Evolutionary conservation across 2,329 filamentous ascomycete species (phyloP).

Genomic region (Mycosphaerelloides madeirae): DNA sequence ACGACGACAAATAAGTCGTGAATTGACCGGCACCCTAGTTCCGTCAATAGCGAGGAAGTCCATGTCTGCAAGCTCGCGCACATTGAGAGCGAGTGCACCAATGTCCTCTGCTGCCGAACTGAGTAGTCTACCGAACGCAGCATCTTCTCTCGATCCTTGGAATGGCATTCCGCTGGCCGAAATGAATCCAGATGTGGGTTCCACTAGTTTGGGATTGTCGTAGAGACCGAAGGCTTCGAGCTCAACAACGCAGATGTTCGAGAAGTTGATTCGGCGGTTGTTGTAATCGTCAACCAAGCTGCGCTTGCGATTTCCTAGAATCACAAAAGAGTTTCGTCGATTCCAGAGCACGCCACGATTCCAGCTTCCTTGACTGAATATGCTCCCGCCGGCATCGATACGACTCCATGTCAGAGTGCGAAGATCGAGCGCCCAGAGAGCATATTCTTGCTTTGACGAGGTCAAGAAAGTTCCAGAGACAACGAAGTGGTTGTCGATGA

Average conservation of each 20-base stretch:
- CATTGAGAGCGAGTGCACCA: slow-evolving; percentile 69
- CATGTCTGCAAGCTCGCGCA: slow-evolving; percentile 93
- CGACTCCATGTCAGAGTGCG: slow-evolving; percentile 87
- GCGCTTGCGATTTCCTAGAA: slow-evolving; percentile 86
- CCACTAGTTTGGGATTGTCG: slow-evolving; percentile 79
- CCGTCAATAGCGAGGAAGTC: slow-evolving; percentile 88
- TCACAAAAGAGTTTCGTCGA: slow-evolving; percentile 88
- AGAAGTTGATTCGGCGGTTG: slow-evolving; percentile 94
- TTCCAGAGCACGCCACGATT: slow-evolving; percentile 93
- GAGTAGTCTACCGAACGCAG: slow-evolving; percentile 70
- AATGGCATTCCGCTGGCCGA: slow-evolving; percentile 67
- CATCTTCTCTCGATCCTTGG: slow-evolving; percentile 37
- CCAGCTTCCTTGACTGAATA: slow-evolving; percentile 97
- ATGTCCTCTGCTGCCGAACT: slow-evolving; percentile 77
- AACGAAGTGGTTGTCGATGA: slow-evolving; percentile 94
- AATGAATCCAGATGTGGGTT: slow-evolving; percentile 75
- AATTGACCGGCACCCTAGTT: slow-evolving; percentile 90
- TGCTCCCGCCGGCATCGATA: slow-evolving; percentile 88
- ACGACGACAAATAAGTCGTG: slow-evolving; percentile 74
- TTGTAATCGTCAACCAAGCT: slow-evolving; percentile 98
- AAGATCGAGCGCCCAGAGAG: slow-evolving; percentile 89
- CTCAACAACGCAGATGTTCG: slow-evolving; percentile 94
- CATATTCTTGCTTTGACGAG: slow-evolving; percentile 96
- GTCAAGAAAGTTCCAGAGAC: slow-evolving; percentile 97
- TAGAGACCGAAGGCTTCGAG: slow-evolving; percentile 96